A percentile compares a stretch with the other conserved stretches of the same genome.
These are phyloP conservation scores for Suillus clintonianus DNA, from an alignment of 768 basidiomycete species.

Conservation along the genomic window DNA sequence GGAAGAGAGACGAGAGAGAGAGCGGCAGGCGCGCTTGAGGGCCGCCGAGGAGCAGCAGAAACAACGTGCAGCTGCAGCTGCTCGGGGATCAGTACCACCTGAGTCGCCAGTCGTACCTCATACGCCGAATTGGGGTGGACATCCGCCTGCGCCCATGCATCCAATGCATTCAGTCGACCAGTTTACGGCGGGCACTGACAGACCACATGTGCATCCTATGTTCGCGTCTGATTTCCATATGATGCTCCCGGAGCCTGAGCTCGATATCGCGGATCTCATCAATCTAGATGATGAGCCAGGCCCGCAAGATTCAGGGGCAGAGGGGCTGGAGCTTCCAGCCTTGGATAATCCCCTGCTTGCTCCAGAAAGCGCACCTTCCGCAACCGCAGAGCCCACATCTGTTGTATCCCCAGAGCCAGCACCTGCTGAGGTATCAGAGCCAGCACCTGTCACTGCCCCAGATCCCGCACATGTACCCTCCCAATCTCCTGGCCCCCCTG, in stretches of 20 bases:
- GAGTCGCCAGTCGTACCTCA: constrained; percentile 63
- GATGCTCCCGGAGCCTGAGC: constrained; percentile 52
- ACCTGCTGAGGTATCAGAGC: constrained; percentile 26
- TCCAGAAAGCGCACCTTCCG: constrained; percentile 8
- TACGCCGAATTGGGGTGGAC: constrained; percentile 60
- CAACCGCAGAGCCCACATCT: constrained; percentile 18
- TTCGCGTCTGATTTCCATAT: constrained; percentile 43
- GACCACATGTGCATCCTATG: constrained; percentile 34
- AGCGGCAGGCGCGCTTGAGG: constrained; percentile 63
- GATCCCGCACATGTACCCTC: constrained; percentile 34
- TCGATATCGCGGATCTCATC: constrained; percentile 75
- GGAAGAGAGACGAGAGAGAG: constrained; percentile 69
- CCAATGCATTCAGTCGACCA: constrained; percentile 34
- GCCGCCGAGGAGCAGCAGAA: constrained; percentile 43
- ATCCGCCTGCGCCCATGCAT: constrained; percentile 56
- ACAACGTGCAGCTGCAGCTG: constrained; percentile 51
- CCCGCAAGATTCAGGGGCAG: constrained; percentile 34
- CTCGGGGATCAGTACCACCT: constrained; percentile 61
- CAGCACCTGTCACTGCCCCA: constrained; percentile 3
- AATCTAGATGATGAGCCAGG: constrained; percentile 69
- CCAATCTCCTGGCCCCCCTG: constrained; percentile 43
- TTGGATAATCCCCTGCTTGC: constrained; percentile 14
- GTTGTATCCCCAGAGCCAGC: constrained; percentile 22
- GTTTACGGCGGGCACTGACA: constrained; percentile 26
- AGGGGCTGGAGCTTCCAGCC: constrained; percentile 18